Base-by-base conservation (phyloP, 2,329 filamentous ascomycete species). In the Aspergillus ochraceoroseus region DNA sequence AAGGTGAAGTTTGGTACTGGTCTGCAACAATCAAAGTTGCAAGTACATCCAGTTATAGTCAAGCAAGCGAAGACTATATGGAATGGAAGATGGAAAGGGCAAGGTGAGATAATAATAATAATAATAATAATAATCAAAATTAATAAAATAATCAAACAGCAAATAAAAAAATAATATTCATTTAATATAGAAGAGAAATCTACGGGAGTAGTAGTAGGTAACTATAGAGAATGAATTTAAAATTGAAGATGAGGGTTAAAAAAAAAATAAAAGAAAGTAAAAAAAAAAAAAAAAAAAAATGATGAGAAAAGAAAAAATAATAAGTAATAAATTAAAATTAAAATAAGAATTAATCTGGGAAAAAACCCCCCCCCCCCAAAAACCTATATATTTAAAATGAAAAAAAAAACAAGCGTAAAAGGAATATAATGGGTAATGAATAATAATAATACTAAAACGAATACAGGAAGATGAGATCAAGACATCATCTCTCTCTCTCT, bases 401-500 rank as follows among this genome's bases (percentile, higher is more conserved):
- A 44, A 32, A 13, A 26, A 45, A 45, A 43, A 46, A 22, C 36
- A 41, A 36, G 25, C 30, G 38, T 44, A 41, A 29, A 43, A 41
- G 32, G n/a, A n/a, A n/a, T n/a, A n/a, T 22, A 22, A 22, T 9
- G 20, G 20, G 9, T 22, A 22, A 22, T 22, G 9, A 22, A 22
- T 22, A 22, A 22, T 22, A 22, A 22, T 22, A 22, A 22, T 22
- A 22, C 5, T 36, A 35, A 20, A 22, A 22, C 9, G 20, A 42
- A 44, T 46, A 47, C 48, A 47, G 42, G 51, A 55, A 46, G 51
- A 56, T 56, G 57, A 61, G 57, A 55, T 62, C 59, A 63, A 63
- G 58, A 57, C 59, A 61, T 61, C 55, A 58, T 58, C 48, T 53
- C n/a, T n/a, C n/a, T n/a, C n/a, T n/a, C n/a, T n/a, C n/a, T n/a